Evolutionary conservation across 192 early-diverging fungal genomes (phyloP), one percentile per base, ranked within the genome.

Genomic region (Diversispora epigaea): DNA sequence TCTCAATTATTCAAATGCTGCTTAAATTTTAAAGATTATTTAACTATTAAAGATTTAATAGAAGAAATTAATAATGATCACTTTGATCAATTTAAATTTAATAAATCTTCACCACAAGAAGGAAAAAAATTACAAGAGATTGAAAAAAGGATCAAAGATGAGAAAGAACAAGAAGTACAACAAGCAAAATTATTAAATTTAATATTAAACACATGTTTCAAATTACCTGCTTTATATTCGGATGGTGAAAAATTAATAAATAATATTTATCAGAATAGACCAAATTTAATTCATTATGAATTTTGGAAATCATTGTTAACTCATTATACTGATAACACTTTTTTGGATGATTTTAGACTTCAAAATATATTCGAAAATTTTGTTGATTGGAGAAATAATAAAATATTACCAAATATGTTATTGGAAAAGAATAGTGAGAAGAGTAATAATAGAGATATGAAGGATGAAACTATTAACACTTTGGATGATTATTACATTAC

Each of bases 371-470:
- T 25, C 6, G 63, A 45, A 41, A 6, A n/a, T 11, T 65, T 41
- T 45, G 39, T 41, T 14, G 44, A 65, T 44, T 65, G 63, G 63
- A 65, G 63, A 25, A 65, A 65, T 41, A n/a, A 65, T 25, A 25
- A 61, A 25, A 19, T 10, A 17, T 41, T 41, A 12, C 41, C 39
- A 44, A 8, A 41, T 25, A 17, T 17, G 6, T 45, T 45, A 17
- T 41, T 10, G 2, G 39, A 17, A 65, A 14, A 6, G 12, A 25
- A 25, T 3, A 12, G 3, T 21, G 21, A 32, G 12, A 21, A 3
- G 60, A 62, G 21, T 11, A 3, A 62, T 11, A 40, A 62, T 62
- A 12, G 3, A 19, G 15, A 7, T 62, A 12, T 21, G 21, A 62
- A 62, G 19, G 0, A 0, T 21, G 25, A 32, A 32, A 32, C 14